These are phyloP conservation scores for Decorospora gaudefroyi DNA, from an alignment of 2,329 filamentous ascomycete species.

Conservation along the genomic window DNA sequence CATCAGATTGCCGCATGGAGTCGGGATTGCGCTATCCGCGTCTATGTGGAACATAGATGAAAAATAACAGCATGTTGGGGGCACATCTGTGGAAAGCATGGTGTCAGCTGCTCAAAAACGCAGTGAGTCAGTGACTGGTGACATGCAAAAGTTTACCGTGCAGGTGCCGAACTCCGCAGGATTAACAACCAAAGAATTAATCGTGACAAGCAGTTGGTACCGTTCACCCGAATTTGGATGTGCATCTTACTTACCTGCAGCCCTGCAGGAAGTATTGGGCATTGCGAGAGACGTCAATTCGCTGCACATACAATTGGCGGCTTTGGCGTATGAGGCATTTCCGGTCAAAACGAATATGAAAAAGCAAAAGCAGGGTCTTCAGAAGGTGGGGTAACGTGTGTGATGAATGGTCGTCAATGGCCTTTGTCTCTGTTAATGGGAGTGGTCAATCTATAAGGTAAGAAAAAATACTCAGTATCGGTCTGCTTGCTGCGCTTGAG, in stretches of 20 bases:
- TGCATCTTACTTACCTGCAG: constrained; percentile 5
- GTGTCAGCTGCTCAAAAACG: constrained; percentile 8
- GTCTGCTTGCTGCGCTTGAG: not conserved
- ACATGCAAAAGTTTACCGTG: constrained; percentile 2
- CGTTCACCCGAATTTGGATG: constrained; percentile 1
- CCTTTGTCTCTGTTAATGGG: not conserved
- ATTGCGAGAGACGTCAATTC: not conserved
- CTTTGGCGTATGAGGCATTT: constrained; percentile 5
- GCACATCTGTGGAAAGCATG: not conserved
- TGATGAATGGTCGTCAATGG: not conserved
- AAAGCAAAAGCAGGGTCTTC: constrained; percentile 1
- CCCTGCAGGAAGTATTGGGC: constrained; percentile 5
- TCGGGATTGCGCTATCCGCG: constrained; percentile 7
- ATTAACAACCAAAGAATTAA: constrained; percentile 1
- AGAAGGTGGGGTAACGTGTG: not conserved
- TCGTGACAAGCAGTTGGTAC: constrained; percentile 3
- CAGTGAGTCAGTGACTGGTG: constrained; percentile 2
- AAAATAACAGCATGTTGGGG: not conserved
- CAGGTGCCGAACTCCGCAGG: constrained; percentile 8
- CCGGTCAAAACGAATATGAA: not conserved
- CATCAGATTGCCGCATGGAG: constrained; percentile 2
- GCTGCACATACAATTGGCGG: too few relatives aligned
- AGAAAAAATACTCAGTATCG: not conserved
- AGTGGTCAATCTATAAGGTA: not conserved
- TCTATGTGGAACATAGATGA: constrained; percentile 1